Evolutionary conservation across 768 basidiomycete genomes (phyloP).

Genomic region (Cyclocybe cylindracea): DNA sequence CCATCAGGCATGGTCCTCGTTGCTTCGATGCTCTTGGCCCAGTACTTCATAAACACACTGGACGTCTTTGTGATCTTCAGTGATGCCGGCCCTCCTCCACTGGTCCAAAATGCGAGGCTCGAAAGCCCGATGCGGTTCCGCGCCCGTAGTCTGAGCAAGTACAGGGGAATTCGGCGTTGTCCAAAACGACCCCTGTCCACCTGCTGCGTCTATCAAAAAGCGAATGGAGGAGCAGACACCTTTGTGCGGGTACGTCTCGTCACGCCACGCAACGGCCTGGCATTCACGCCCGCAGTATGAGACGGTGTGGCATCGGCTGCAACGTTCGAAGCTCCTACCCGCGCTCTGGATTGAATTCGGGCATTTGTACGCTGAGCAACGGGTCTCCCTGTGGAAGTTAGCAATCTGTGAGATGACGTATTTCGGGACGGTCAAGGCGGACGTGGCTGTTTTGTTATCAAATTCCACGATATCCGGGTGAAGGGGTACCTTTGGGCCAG

Average conservation of each 20-base stretch:
- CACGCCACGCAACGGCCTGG: neutral
- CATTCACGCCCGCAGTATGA: neutral
- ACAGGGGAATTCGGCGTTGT: no score
- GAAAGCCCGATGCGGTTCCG: no score
- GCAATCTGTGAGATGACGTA: neutral
- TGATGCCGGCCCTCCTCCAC: no score
- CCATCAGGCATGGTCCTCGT: no score
- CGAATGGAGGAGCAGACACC: neutral
- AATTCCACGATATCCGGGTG: no score
- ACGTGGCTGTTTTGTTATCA: no score
- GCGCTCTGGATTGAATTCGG: neutral
- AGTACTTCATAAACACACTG: no score
- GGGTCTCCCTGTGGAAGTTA: neutral
- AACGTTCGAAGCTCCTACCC: neutral
- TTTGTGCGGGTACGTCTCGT: neutral
- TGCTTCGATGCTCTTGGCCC: no score
- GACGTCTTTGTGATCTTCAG: no score
- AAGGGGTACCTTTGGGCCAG: no score
- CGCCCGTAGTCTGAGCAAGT: no score
- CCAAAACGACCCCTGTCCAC: neutral
- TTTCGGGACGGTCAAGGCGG: neutral
- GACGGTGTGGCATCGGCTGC: neutral
- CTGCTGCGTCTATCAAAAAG: neutral
- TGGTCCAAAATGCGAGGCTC: no score
- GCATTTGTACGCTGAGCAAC: neutral